Evolutionary conservation across 129 eudicot genomes (phyloP), one percentile per base, ranked within the genome.

Genomic region (Arctium lappa): DNA sequence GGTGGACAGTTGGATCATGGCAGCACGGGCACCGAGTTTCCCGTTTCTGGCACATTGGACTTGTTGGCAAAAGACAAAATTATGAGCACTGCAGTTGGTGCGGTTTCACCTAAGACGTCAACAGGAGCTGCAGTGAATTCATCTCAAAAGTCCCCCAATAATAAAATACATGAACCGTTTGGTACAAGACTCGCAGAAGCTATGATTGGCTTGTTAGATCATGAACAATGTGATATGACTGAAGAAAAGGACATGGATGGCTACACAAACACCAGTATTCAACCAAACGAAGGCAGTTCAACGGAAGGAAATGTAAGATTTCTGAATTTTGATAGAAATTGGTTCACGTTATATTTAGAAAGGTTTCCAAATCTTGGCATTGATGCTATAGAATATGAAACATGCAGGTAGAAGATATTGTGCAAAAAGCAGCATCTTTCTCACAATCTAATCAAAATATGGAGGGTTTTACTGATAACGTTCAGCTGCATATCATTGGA

Each of bases 391-490:
- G 71, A 53, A 16, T 42, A 42, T 80, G 69, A 34, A 77, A 80
- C 44, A 77, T 84, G 82, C 92, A 89, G 89, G 82, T 40, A 73
- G 82, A 48, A 79, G 82, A 78, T 69, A 74, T 74, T 79, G 69
- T 80, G 62, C 81, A 42, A 73, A 83, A 82, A 79, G 66, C 42
- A 39, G 34, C 33, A 74, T 76, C 87, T 74, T 65, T 79, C 72
- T 40, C 74, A 65, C 74, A 71, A 65, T 62, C 27, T 30, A 33
- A 75, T 84, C 31, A 69, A 15, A 70, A 72, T 44, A 38, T 66
- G 48, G 88, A 80, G 79, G 86, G 71, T 31, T 16, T 62, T 72
- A 42, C 83, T 81, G 80, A 72, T 73, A 30, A 11, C 29, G 82
- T 15, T 80, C 63, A 72, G 63, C 76, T 39, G 7, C 81, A 75